Evolutionary conservation across 345 rosid species (phyloP).

Genomic region (sweet orange (Citrus sinensis)): DNA sequence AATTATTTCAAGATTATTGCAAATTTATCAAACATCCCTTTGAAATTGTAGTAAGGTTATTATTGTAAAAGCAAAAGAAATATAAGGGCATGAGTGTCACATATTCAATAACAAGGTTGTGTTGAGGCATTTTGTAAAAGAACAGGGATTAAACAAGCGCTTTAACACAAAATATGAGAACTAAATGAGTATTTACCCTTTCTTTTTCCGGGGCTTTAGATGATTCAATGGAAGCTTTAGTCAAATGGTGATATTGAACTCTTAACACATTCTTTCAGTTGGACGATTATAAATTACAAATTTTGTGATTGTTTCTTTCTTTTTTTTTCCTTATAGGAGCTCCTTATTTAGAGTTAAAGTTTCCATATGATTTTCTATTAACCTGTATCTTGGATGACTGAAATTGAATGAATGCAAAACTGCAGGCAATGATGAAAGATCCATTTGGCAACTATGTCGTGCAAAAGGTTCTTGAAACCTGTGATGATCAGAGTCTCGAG

Average conservation of each 20-base stretch:
- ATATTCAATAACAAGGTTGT: too few relatives aligned
- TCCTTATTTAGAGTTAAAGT: background rate
- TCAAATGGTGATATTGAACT: background rate
- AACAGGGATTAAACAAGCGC: too few relatives aligned
- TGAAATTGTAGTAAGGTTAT: too few relatives aligned
- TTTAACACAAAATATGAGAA: too few relatives aligned
- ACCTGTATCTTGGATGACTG: background rate
- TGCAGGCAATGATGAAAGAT: constrained; percentile 99
- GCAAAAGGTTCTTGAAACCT: constrained; percentile 92
- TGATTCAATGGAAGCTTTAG: background rate
- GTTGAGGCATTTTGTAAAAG: too few relatives aligned
- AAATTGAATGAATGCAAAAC: constrained; percentile 10
- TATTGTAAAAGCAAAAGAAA: too few relatives aligned
- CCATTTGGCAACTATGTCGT: constrained; percentile 97
- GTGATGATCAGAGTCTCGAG: constrained; percentile 76
- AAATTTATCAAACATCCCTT: too few relatives aligned
- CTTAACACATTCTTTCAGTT: background rate
- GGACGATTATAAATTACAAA: background rate
- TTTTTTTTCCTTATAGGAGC: too few relatives aligned
- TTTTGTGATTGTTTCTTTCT: background rate
- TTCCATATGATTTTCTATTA: background rate
- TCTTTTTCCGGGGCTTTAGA: background rate
- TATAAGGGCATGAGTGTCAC: too few relatives aligned
- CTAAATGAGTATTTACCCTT: background rate
- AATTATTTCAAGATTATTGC: too few relatives aligned